phyloP scores from a whole-genome alignment of 768 basidiomycete species.

The Kondoa subrosea region DNA sequence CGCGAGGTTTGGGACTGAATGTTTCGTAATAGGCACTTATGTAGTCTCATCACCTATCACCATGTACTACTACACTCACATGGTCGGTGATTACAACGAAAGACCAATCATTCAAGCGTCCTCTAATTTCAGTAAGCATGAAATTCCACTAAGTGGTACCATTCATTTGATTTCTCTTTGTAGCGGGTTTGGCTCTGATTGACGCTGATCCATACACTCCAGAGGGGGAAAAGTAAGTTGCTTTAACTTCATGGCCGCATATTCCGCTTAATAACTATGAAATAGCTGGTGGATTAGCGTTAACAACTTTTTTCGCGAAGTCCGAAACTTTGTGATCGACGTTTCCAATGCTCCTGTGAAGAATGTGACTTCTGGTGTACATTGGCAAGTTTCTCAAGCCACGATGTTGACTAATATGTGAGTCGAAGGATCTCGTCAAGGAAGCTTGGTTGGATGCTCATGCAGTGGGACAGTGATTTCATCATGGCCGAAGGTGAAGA shows the following conservation, averaged over 20 bases:
- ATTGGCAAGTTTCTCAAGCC: conserved; percentile 69
- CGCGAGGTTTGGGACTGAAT: too few relatives aligned
- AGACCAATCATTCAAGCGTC: conserved; percentile 1
- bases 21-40: conserved; percentile 46
- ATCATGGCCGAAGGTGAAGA: too few relatives aligned
- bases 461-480: too few relatives aligned
- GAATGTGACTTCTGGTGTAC: conserved; percentile 56
- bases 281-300: neutral
- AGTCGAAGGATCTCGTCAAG: too few relatives aligned
- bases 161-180: neutral
- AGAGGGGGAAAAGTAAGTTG: conserved; percentile 32
- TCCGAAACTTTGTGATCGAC: conserved; percentile 27
- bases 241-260: neutral
- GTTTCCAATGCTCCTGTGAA: conserved; percentile 34
- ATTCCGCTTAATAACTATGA: neutral
- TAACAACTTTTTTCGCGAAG: conserved; percentile 22
- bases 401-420: conserved; percentile 59
- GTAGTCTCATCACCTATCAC: neutral
- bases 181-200: conserved; percentile 25
- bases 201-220: conserved; percentile 61
- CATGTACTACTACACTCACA: neutral
- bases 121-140: too few relatives aligned
- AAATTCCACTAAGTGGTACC: too few relatives aligned
- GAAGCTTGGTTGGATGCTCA: too few relatives aligned
- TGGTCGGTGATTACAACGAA: conserved; percentile 2